phyloP scores from a whole-genome alignment of 2,329 filamentous ascomycete genomes.

The Paramyrothecium roridum region DNA sequence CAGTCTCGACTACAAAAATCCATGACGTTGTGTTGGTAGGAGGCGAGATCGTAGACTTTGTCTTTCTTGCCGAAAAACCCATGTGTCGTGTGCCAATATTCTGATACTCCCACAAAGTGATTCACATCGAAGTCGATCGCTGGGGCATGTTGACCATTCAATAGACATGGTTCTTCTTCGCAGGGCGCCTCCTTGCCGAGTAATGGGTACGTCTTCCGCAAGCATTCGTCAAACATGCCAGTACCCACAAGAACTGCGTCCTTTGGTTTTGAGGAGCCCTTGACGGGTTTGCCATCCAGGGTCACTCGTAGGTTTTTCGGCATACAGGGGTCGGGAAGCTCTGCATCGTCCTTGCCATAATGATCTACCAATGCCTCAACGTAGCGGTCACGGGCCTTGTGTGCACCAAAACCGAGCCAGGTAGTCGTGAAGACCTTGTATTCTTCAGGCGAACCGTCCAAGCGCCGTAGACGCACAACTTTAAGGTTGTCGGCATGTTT shows the following conservation, averaged over 20 bases:
- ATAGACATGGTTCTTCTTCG: constrained; percentile 75
- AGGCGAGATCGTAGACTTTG: constrained; percentile 84
- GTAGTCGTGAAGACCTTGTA: constrained; percentile 93
- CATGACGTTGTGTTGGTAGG: constrained; percentile 81
- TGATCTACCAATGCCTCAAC: constrained; percentile 71
- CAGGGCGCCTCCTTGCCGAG: constrained; percentile 88
- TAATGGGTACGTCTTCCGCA: constrained; percentile 77
- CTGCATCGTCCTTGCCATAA: constrained; percentile 54
- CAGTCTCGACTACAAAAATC: constrained; percentile 85
- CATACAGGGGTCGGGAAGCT: constrained; percentile 88
- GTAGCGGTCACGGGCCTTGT: constrained; percentile 84
- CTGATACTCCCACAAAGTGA: constrained; percentile 95
- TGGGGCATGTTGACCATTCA: constrained; percentile 89
- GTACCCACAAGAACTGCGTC: constrained; percentile 70
- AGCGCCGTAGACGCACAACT: constrained; percentile 75
- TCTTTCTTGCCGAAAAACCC: constrained; percentile 81
- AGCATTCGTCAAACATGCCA: constrained; percentile 81
- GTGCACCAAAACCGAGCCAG: constrained; percentile 96
- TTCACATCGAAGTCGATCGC: constrained; percentile 97
- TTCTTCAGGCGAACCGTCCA: constrained; percentile 75
- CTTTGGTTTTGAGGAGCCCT: constrained; percentile 28
- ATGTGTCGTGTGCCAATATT: constrained; percentile 98
- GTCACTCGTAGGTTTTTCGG: constrained; percentile 74
- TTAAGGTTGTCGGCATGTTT: constrained; percentile 90
- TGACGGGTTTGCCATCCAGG: constrained; percentile 60